Base-by-base conservation (phyloP, 1,284 basidiomycete species). In the Leccinum subfulvum region DNA sequence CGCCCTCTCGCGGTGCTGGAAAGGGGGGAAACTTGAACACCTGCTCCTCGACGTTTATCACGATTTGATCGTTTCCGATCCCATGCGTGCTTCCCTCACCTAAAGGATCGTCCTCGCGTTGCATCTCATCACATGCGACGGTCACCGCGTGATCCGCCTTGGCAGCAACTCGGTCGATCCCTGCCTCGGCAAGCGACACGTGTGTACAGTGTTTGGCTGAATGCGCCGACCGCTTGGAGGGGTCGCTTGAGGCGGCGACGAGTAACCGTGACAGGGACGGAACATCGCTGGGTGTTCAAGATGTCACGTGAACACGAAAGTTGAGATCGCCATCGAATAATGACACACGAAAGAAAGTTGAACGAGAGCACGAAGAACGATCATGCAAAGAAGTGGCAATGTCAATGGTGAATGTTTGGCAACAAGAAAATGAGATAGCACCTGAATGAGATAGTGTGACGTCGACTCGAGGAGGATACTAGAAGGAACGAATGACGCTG, bases 401-500 rank as follows among this genome's bases (percentile, higher is more conserved):
- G 61, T 70, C 57, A 63, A n/a, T 16, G 23, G 54, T 3, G 26
- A 49, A 57, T 51, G 3, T 21, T 30, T 55, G 21, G 1, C 3
- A 51, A 59, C 30, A 35, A 59, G 54, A 58, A 61, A 18, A 51
- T 54, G 60, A 28, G 56, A 61, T 65, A 77, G 64, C 65, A 86
- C 87, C 80, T 91, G 95, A 54, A 98, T 94, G 57, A 98, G 87
- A 75, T 99, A 99, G 76, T 98, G 94, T 4, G 94, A 97, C 0
- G 95, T 98, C 3, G 94, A 97, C n/a, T 96, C 96, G 41, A 98
- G 88, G 6, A 98, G 82, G 71, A 28, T 97, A 28, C 95, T 95
- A 70, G 1, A 9, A 33, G 47, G 44, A 56, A 47, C 1, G 14
- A 5, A 16, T 9, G 26, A 14, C 14, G 33, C 18, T 13, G 30